Evolutionary conservation across 768 basidiomycete species (phyloP).

Genomic region (Boletus subparvulus): DNA sequence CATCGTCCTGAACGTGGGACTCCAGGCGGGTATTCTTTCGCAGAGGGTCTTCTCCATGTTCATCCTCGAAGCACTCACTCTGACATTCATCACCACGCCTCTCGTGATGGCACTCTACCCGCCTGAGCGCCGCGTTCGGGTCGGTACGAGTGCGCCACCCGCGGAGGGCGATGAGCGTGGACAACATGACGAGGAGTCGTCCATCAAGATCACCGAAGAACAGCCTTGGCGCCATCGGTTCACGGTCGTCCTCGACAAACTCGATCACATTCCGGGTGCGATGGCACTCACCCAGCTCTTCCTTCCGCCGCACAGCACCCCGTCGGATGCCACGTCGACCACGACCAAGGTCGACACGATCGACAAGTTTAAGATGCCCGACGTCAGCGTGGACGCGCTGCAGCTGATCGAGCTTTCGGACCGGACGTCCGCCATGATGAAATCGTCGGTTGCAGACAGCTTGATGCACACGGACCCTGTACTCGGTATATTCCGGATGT

Average conservation of each 20-base stretch:
- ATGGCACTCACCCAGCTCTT: constrained; percentile 90
- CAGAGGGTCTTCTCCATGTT: constrained; percentile 91
- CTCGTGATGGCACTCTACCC: constrained; percentile 69
- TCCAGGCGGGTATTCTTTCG: constrained; percentile 75
- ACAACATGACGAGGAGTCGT: constrained; percentile 5
- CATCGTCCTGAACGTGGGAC: constrained; percentile 94
- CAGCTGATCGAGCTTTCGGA: constrained; percentile 73
- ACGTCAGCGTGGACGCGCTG: no score
- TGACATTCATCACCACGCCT: constrained; percentile 88
- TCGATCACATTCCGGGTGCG: constrained; percentile 85
- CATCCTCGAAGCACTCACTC: constrained; percentile 75
- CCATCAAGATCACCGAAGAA: constrained; percentile 11
- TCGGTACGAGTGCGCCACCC: constrained; percentile 18
- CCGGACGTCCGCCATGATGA: constrained; percentile 64
- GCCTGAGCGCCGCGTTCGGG: constrained; percentile 53
- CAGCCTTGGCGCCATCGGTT: constrained; percentile 55
- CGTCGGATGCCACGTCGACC: constrained; percentile 8
- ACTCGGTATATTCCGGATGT: constrained; percentile 72
- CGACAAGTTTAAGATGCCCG: constrained; percentile 5
- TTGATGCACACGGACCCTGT: constrained; percentile 72
- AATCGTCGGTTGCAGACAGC: constrained; percentile 61
- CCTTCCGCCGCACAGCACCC: constrained; percentile 37
- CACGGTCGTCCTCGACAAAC: constrained; percentile 83
- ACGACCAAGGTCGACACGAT: constrained; percentile 2
- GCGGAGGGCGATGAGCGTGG: constrained; percentile 37